Percentiles rank a stretch among this genome's conserved stretches.
phyloP scores from a whole-genome alignment of 257 asterid species.

The Solanum sejunctum region DNA sequence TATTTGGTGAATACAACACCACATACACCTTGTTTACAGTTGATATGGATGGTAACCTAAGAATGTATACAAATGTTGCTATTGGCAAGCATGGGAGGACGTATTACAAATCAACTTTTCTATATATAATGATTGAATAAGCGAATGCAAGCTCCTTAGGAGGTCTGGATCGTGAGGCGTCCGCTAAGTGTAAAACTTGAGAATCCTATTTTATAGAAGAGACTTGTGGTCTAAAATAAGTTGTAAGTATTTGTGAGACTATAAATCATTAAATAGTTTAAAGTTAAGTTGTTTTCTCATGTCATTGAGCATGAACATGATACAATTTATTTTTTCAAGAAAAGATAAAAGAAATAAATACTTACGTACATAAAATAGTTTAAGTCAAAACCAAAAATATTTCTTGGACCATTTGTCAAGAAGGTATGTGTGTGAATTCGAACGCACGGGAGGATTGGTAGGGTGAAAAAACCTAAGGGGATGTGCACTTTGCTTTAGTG shows the following conservation, averaged over 20 bases:
- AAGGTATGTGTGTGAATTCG: not conserved
- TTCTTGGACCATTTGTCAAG: not conserved
- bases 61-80: constrained; percentile 2
- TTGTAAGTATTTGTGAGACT: too few species aligned
- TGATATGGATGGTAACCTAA: too few species aligned
- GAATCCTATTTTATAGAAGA: too few species aligned
- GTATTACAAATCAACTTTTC: constrained; percentile 1
- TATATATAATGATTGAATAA: not conserved
- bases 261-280: too few species aligned
- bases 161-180: constrained; percentile 31
- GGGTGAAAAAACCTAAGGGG: not conserved
- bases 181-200: not conserved
- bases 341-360: not conserved
- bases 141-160: constrained; percentile 11
- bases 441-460: not conserved
- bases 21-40: too few species aligned
- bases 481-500: not conserved
- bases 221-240: too few species aligned
- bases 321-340: not conserved
- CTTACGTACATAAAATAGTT: not conserved
- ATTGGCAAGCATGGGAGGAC: not conserved
- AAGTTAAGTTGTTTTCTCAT: not conserved
- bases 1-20: too few species aligned
- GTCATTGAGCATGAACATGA: not conserved
- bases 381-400: not conserved